Conservation (phyloP, 495 filamentous ascomycete species). For the Pseudevernia furfuracea region DNA sequence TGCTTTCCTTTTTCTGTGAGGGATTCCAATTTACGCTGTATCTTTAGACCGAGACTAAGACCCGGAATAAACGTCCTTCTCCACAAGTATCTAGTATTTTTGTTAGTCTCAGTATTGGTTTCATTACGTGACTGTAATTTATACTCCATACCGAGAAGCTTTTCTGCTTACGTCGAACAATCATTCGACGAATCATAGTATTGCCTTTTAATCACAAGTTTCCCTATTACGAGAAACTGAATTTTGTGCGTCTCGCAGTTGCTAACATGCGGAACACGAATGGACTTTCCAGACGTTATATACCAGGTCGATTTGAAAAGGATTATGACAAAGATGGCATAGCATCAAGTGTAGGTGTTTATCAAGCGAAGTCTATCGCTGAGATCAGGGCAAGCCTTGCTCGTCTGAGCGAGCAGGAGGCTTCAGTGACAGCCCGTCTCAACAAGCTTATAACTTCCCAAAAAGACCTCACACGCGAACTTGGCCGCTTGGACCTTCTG, state of each 20-base stretch:
- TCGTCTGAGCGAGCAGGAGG: slow-evolving; percentile 67
- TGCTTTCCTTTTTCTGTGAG: too few species aligned
- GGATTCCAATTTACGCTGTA: too few species aligned
- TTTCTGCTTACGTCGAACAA: background rate
- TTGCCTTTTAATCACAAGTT: background rate
- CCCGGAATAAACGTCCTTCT: too few species aligned
- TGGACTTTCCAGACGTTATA: background rate
- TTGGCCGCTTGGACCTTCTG: slow-evolving; percentile 81
- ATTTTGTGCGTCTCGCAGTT: background rate
- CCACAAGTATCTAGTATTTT: too few species aligned
- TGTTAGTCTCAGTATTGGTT: too few species aligned
- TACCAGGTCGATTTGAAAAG: background rate
- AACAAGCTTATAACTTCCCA: slow-evolving; percentile 68
- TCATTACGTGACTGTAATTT: too few species aligned
- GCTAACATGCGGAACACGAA: background rate
- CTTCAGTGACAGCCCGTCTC: slow-evolving; percentile 64
- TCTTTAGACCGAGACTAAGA: too few species aligned
- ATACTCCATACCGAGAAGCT: too few species aligned
- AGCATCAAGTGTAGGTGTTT: background rate
- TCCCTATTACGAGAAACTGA: background rate
- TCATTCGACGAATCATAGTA: background rate
- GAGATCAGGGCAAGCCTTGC: slow-evolving; percentile 72
- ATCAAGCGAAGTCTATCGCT: slow-evolving; percentile 57
- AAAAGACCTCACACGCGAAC: slow-evolving; percentile 71
- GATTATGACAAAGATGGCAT: background rate